These are phyloP conservation scores for Fraxinus sp. DNA, from an alignment of 305 asterid species.

Conservation along the genomic window DNA sequence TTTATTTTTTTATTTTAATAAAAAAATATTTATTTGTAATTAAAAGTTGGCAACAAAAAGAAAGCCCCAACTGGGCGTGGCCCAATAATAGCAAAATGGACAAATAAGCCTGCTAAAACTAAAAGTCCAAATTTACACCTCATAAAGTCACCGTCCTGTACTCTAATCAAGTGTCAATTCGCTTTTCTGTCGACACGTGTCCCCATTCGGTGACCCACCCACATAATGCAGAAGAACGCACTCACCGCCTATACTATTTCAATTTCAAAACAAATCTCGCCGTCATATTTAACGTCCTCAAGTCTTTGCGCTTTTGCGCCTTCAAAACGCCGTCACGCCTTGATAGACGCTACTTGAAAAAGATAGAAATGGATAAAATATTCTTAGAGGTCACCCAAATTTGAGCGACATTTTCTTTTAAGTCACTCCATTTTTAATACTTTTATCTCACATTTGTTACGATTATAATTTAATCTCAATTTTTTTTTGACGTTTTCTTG, in stretches of 20 bases:
- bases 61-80: neutral
- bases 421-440: neutral
- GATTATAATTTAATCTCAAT: neutral
- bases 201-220: neutral
- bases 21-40: neutral
- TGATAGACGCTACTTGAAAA: conserved; percentile 5
- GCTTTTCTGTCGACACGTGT: conserved; percentile 22
- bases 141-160: conserved; percentile 1
- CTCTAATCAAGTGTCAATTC: neutral
- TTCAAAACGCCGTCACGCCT: neutral
- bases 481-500: neutral
- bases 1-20: no score
- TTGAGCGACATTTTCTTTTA: neutral
- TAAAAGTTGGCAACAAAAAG: neutral
- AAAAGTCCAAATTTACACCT: neutral
- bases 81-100: neutral
- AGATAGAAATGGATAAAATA: neutral
- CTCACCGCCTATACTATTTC: neutral
- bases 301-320: neutral
- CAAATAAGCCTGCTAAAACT: neutral
- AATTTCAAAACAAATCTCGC: neutral
- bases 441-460: neutral
- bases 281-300: conserved; percentile 33
- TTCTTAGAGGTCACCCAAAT: neutral
- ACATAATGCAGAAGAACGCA: neutral